Percentiles rank a stretch among this genome's conserved stretches.
phyloP scores from a whole-genome alignment of 192 early-diverging fungal genomes.

The Allomyces macrogynus region DNA sequence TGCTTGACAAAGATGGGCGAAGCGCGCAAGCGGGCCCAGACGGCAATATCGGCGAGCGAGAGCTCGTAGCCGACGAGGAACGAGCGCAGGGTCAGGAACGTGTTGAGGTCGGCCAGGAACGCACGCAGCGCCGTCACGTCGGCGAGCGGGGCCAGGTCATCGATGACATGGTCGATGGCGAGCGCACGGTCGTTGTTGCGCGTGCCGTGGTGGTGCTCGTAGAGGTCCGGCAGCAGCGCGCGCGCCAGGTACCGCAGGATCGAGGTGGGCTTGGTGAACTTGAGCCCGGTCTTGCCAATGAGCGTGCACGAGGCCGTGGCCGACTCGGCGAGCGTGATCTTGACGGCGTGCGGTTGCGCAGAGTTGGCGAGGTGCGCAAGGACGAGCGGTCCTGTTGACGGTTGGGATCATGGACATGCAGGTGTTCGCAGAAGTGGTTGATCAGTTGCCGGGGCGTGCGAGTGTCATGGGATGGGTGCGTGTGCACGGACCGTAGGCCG shows the following conservation, averaged over 20 bases:
- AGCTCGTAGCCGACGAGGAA: conserved; percentile 57
- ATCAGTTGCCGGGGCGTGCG: no score
- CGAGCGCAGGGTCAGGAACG: conserved; percentile 60
- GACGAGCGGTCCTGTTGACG: not conserved
- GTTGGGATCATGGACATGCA: not conserved
- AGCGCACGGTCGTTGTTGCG: not conserved
- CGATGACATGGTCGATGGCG: not conserved
- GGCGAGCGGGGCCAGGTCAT: conserved; percentile 2
- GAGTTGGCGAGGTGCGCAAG: not conserved
- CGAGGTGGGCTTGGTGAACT: not conserved
- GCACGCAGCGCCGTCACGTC: conserved; percentile 53
- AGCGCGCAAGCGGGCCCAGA: conserved; percentile 74
- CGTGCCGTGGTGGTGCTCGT: not conserved
- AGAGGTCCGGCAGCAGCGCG: not conserved
- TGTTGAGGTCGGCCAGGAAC: conserved; percentile 51
- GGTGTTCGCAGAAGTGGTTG: no score
- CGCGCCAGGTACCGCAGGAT: not conserved
- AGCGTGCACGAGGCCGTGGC: not conserved
- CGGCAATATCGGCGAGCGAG: conserved; percentile 58
- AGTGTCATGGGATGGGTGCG: no score
- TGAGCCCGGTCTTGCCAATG: not conserved
- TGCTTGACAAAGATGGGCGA: conserved; percentile 56
- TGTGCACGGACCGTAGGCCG: not conserved
- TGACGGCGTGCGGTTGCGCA: not conserved
- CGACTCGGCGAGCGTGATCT: not conserved